Base-by-base conservation (phyloP, 495 filamentous ascomycete genomes). In the Lasiosphaeriaceae sp. region DNA sequence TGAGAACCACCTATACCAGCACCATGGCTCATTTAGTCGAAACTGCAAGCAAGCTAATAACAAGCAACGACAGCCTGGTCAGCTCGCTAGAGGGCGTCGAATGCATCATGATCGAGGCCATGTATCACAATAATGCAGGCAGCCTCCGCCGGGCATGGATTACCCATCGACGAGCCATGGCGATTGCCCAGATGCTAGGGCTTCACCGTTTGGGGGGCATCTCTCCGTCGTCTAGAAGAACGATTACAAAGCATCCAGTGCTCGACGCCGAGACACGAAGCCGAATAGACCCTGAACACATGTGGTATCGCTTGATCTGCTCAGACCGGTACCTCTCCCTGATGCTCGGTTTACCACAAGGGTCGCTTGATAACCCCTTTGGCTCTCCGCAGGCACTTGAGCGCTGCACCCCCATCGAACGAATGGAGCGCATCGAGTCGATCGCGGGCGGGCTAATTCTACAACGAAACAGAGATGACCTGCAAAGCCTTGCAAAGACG, bases 51-150 rank as follows among this genome's bases (percentile, higher is more conserved):
- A 66, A 53, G 14, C 59, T 76, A 7, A 74, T 82, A 7, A 78
- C 71, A 1, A 70, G 67, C 21, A 74, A 78, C 53, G 78, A 81
- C 39, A 71, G 74, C 21, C 67, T 81, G 9, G 55, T 71, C 45
- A 61, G 68, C 53, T 75, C 63, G 2, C 45, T 82, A 29, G 78
- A 83, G 48, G 76, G 73, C 16, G 48, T 82, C 7, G 75, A 80
- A 50, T 81, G 75, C 58, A 65, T 82, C 49, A 73, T 81, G 47
- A 59, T 80, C 8, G 78, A 81, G 54, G 64, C 60, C 23, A 48
- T 74, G 45, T 80, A 75, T 60, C 74, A 80, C 2, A 66, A 63
- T 23, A 73, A 79, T 54, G 52, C 48, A 9, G 80, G 79, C 2
- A 80, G 79, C 55, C 66, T 82, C 0, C 76, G 73, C 29, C 63